Percentiles rank a stretch among this genome's conserved stretches.
Conservation (phyloP, 371 early-diverging fungal species). For the Batrachochytrium dendrobatidis region DNA sequence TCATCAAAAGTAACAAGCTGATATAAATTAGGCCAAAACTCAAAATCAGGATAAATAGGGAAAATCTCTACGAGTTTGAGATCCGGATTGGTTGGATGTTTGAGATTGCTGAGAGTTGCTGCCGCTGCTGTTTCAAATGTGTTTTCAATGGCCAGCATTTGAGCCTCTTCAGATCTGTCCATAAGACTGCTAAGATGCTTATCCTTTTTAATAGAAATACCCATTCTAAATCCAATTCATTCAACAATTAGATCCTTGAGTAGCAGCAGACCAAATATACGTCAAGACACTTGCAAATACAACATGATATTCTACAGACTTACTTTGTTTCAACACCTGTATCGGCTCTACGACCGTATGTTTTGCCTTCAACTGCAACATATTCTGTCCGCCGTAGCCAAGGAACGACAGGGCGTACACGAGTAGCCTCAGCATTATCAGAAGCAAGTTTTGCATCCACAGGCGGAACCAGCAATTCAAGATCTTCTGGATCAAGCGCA, state of each 20-base stretch:
- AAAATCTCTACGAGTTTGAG: conserved; percentile 63
- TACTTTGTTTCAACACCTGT: conserved; percentile 4
- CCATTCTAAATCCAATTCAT: conserved; percentile 12
- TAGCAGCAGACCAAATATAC: too few relatives aligned
- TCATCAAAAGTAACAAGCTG: conserved; percentile 61
- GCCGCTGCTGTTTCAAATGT: conserved; percentile 58
- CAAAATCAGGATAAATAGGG: conserved; percentile 71
- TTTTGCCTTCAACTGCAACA: conserved; percentile 38
- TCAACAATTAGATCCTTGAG: too few relatives aligned
- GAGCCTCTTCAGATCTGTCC: conserved; percentile 53
- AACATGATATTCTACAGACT: too few relatives aligned
- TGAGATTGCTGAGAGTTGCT: conserved; percentile 39
- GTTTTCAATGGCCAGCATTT: conserved; percentile 57
- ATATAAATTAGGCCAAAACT: conserved; percentile 58
- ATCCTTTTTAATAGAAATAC: conserved; percentile 14
- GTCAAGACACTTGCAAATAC: too few relatives aligned
- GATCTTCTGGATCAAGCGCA: conserved; percentile 22
- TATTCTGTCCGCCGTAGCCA: conserved; percentile 47
- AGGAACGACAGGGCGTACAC: neutral
- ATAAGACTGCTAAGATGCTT: conserved; percentile 13
- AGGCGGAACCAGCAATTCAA: neutral
- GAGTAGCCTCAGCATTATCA: neutral
- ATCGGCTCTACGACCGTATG: neutral
- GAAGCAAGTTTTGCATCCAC: neutral
- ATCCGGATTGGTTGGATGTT: conserved; percentile 65